Evolutionary conservation across 1,284 basidiomycete species (phyloP).

Genomic region (Pterula multifida): DNA sequence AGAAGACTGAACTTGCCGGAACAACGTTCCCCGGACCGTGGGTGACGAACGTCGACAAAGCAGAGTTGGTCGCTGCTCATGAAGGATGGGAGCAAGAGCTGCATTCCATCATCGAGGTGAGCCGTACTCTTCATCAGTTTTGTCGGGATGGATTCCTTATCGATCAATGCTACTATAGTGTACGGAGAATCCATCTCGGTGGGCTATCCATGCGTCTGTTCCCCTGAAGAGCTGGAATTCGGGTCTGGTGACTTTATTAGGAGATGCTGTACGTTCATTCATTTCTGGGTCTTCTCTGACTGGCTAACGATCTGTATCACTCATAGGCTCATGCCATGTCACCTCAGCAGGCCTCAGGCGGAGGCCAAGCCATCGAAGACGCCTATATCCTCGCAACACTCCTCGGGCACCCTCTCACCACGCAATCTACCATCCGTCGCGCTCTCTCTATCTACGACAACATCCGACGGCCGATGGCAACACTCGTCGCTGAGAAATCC

Average conservation of each 20-base stretch:
- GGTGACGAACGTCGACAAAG: constrained; percentile 23
- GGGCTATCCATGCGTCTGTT: constrained; percentile 30
- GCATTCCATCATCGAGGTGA: constrained; percentile 29
- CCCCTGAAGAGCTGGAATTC: constrained; percentile 26
- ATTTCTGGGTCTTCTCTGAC: not conserved
- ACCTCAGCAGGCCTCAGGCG: constrained; percentile 39
- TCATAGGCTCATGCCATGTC: constrained; percentile 38
- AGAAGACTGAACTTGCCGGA: constrained; percentile 15
- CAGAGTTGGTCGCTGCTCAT: constrained; percentile 25
- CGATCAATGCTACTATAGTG: too few relatives aligned
- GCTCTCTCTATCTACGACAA: constrained; percentile 33
- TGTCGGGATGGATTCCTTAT: too few relatives aligned
- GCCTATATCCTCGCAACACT: constrained; percentile 36
- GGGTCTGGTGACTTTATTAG: constrained; percentile 26
- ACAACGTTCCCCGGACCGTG: constrained; percentile 21
- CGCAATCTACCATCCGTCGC: constrained; percentile 20
- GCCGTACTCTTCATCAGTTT: too few relatives aligned
- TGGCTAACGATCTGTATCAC: constrained; percentile 6
- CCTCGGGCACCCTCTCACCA: constrained; percentile 31
- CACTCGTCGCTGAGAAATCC: constrained; percentile 28
- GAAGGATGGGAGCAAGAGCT: constrained; percentile 36
- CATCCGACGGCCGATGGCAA: constrained; percentile 32
- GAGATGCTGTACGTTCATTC: constrained; percentile 28
- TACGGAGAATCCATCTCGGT: constrained; percentile 26
- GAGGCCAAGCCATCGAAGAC: constrained; percentile 46